phyloP scores from a whole-genome alignment of 805 yeast genomes.

The Candida sithepensis region DNA sequence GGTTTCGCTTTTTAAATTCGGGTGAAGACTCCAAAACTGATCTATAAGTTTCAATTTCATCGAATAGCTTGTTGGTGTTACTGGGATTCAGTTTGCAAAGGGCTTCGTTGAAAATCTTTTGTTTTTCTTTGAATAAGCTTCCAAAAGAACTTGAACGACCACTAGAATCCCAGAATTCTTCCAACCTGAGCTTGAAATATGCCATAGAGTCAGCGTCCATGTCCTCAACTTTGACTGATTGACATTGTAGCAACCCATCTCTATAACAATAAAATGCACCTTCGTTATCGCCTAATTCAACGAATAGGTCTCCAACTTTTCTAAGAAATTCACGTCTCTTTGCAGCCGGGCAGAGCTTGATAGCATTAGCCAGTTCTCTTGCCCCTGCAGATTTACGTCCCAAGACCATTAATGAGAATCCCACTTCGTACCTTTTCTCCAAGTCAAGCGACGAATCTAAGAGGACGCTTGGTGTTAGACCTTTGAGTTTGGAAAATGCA shows the following conservation, averaged over 20 bases:
- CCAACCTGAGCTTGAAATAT: conserved; percentile 3
- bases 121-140: conserved; percentile 10
- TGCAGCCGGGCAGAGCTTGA: conserved; percentile 11
- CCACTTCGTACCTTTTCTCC: conserved; percentile 11
- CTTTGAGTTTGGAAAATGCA: conserved; percentile 11
- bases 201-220: neutral
- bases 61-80: conserved; percentile 11
- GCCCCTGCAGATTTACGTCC: conserved; percentile 17
- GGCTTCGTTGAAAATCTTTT: conserved; percentile 14
- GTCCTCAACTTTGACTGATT: conserved; percentile 2
- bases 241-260: conserved; percentile 16
- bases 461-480: conserved; percentile 6
- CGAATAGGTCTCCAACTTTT: conserved; percentile 15
- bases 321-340: conserved; percentile 11
- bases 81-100: conserved; percentile 12
- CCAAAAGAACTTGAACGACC: conserved; percentile 13
- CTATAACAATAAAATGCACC: conserved; percentile 14
- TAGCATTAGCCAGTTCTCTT: conserved; percentile 16
- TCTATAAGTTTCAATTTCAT: conserved; percentile 12
- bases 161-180: neutral
- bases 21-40: conserved; percentile 3
- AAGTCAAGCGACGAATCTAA: conserved; percentile 11
- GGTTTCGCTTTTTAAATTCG: conserved; percentile 2
- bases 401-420: conserved; percentile 15
- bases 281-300: conserved; percentile 10